Percentiles rank a stretch among this genome's conserved stretches.
These are phyloP conservation scores for Lagenaria siceraria DNA, from an alignment of 306 rosid species.

Conservation along the genomic window DNA sequence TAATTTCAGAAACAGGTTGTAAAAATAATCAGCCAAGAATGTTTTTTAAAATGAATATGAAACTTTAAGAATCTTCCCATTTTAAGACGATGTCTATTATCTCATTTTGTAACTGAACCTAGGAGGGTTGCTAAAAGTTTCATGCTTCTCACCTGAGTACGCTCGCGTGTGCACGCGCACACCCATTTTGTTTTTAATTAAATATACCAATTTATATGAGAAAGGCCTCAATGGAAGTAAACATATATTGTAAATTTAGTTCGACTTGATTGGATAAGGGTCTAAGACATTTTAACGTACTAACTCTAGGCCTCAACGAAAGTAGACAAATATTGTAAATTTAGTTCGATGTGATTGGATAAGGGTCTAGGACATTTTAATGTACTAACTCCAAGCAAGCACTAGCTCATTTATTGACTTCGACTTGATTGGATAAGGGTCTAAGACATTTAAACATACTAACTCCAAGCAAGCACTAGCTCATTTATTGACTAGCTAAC, in stretches of 20 bases:
- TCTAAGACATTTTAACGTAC: not conserved
- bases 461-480: not conserved
- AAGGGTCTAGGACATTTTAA: not conserved
- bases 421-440: not conserved
- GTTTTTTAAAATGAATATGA: no score
- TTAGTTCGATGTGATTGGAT: not conserved
- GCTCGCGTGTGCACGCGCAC: no score
- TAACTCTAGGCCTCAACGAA: not conserved
- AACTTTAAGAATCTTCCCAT: not conserved
- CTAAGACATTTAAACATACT: not conserved
- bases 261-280: not conserved
- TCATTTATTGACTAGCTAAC: not conserved
- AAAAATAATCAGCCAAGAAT: not conserved
- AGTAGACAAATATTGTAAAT: not conserved
- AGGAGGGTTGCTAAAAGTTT: not conserved
- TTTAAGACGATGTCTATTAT: not conserved
- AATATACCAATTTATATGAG: not conserved
- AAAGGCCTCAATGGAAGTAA: not conserved
- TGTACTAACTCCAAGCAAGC: not conserved
- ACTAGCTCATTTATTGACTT: not conserved
- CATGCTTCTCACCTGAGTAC: not conserved
- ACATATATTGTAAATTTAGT: not conserved
- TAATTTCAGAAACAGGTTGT: not conserved
- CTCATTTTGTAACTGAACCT: not conserved
- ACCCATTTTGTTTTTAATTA: no score